phyloP scores from a whole-genome alignment of 345 rosid species.

The Draba incana region DNA sequence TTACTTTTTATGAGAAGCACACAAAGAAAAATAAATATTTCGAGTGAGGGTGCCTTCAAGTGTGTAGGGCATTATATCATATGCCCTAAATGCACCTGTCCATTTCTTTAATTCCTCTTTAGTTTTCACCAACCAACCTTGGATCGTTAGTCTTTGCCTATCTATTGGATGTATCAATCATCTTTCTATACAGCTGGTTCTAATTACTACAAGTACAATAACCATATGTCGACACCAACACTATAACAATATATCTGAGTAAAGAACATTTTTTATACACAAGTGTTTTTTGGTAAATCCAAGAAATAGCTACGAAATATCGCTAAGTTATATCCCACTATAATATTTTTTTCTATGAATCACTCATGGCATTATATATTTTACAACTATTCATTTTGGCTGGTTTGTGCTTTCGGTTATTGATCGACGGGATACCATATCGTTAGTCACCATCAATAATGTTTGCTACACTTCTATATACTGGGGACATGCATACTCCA shows the following conservation, averaged over 20 bases:
- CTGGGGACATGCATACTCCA: neutral
- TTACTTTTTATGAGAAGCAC: slow-evolving; percentile 21
- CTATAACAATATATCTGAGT: neutral
- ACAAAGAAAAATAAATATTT: neutral
- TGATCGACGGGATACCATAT: neutral
- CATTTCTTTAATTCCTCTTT: slow-evolving; percentile 31
- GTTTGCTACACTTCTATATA: neutral
- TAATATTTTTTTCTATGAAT: neutral
- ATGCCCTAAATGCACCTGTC: slow-evolving; percentile 37
- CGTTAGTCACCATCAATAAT: too few relatives aligned
- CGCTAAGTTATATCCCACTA: neutral
- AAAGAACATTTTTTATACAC: neutral
- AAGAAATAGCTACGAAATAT: neutral
- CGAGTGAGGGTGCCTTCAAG: slow-evolving; percentile 23
- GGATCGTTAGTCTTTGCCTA: slow-evolving; percentile 20
- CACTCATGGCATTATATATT: neutral
- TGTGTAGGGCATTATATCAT: slow-evolving; percentile 29
- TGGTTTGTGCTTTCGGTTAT: slow-evolving; percentile 3
- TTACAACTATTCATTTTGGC: neutral
- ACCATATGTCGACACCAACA: slow-evolving; percentile 26
- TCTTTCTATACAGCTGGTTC: slow-evolving; percentile 21
- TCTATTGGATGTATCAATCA: slow-evolving; percentile 10
- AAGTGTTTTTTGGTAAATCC: neutral
- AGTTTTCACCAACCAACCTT: slow-evolving; percentile 33
- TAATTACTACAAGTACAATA: slow-evolving; percentile 14